Conservation (phyloP, 345 rosid species). For the Eucalyptus virginea region DNA sequence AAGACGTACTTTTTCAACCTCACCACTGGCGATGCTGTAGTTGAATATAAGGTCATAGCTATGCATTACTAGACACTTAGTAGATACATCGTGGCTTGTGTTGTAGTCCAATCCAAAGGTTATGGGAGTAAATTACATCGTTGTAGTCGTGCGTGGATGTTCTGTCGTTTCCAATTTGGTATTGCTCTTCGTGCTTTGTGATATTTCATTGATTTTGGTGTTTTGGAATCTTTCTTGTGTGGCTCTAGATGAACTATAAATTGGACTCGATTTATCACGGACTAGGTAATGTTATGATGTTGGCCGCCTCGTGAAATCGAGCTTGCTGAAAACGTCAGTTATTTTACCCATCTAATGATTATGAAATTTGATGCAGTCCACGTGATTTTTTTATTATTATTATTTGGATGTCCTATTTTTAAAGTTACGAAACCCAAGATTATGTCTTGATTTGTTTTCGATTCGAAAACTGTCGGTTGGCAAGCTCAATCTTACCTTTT, state of each 20-base stretch:
- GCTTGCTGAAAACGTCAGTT: neutral
- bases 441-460: neutral
- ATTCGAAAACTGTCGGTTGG: neutral
- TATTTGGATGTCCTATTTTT: neutral
- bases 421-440: neutral
- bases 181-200: neutral
- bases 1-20: conserved; percentile 29
- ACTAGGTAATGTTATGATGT: neutral
- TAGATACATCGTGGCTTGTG: neutral
- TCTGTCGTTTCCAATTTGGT: neutral
- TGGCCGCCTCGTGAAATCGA: neutral
- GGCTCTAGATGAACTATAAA: neutral
- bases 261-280: neutral
- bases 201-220: neutral
- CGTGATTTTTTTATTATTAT: neutral
- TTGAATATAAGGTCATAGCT: conserved; percentile 57
- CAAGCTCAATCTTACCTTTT: neutral
- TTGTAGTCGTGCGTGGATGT: neutral
- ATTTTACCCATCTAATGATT: neutral
- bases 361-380: neutral
- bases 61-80: conserved; percentile 13
- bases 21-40: conserved; percentile 50
- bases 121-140: neutral
- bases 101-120: neutral
- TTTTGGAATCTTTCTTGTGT: neutral